These are phyloP conservation scores for Crucibulum laeve DNA, from an alignment of 768 basidiomycete species.

Conservation along the genomic window DNA sequence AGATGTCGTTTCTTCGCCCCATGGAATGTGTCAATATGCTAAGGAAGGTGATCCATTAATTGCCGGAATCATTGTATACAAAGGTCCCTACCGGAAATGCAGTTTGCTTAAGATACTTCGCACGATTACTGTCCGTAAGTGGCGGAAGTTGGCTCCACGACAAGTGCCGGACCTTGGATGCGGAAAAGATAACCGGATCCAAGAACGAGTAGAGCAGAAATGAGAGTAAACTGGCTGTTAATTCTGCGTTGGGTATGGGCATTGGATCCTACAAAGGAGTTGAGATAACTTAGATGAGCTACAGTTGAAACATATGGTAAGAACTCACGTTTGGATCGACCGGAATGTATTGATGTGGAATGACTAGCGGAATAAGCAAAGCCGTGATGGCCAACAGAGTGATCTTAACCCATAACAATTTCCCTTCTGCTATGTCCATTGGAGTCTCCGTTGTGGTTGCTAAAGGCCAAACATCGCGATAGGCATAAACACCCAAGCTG, in stretches of 20 bases:
- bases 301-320: neutral
- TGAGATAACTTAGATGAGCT: neutral
- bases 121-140: constrained; percentile 53
- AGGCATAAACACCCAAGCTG: constrained; percentile 39
- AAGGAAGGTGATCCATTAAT: neutral
- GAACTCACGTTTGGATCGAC: constrained; percentile 40
- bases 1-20: constrained; percentile 39
- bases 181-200: constrained; percentile 43
- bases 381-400: constrained; percentile 35
- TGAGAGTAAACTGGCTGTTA: constrained; percentile 42
- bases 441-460: constrained; percentile 43
- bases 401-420: constrained; percentile 46
- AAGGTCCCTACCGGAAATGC: constrained; percentile 20
- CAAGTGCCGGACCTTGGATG: constrained; percentile 37
- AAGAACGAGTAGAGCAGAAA: constrained; percentile 46
- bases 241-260: constrained; percentile 34
- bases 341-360: constrained; percentile 52
- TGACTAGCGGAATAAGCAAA: constrained; percentile 44
- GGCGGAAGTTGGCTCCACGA: constrained; percentile 52
- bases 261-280: constrained; percentile 23
- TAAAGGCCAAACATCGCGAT: constrained; percentile 57
- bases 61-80: neutral
- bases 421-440: constrained; percentile 38
- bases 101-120: constrained; percentile 13
- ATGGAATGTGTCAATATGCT: constrained; percentile 35